Evolutionary conservation across 345 rosid genomes (phyloP).

Genomic region (Orychophragmus violaceus): DNA sequence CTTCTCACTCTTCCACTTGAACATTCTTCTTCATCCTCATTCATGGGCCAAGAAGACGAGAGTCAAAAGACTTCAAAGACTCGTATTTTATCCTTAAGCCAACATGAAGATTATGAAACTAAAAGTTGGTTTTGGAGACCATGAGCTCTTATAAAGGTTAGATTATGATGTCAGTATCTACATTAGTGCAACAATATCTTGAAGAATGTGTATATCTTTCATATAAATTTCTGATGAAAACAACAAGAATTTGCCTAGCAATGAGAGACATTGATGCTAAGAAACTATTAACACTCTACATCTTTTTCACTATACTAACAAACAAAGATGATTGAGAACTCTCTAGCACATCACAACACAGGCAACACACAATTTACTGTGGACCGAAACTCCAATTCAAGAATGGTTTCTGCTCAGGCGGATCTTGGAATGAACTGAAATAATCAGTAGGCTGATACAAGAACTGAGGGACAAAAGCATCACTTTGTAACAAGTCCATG

Average conservation of each 20-base stretch:
- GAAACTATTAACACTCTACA: constrained; percentile 26
- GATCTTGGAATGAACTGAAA: constrained; percentile 18
- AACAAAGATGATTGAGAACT: constrained; percentile 2
- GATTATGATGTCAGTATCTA: constrained; percentile 1
- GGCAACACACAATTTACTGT: not conserved
- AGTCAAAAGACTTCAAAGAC: not conserved
- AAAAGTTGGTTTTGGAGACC: not conserved
- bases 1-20: constrained; percentile 1
- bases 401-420: constrained; percentile 30
- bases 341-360: constrained; percentile 11
- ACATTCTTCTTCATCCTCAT: no score
- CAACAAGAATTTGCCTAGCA: constrained; percentile 24
- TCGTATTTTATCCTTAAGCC: no score
- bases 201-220: constrained; percentile 9
- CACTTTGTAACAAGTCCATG: constrained; percentile 41
- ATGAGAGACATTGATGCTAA: constrained; percentile 20
- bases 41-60: not conserved
- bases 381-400: constrained; percentile 29
- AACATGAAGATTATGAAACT: not conserved
- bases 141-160: no score
- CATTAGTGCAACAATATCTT: constrained; percentile 8
- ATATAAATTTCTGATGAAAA: not conserved
- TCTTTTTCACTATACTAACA: constrained; percentile 8
- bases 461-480: constrained; percentile 43
- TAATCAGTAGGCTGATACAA: constrained; percentile 35